Evolutionary conservation across 1,284 basidiomycete genomes (phyloP), one percentile per base, ranked within the genome.

Genomic region (Anthracocystis setariae): DNA sequence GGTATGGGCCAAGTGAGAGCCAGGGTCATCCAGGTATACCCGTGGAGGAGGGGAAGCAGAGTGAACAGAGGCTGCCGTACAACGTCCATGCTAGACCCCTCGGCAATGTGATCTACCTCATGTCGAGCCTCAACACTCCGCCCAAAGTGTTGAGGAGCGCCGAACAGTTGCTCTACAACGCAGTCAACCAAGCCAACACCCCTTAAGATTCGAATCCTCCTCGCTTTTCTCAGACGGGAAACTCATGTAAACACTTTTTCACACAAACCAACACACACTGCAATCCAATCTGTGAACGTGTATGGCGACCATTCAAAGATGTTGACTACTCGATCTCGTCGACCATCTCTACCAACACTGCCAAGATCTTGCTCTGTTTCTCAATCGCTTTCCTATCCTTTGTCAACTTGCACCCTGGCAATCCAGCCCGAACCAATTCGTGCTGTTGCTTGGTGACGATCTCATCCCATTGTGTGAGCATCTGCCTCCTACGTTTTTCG

Each of bases 61-160:
- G 39, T 12, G 56, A 48, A n/a, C 48, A 59, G 9, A 81, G 73
- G 58, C 51, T 73, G 40, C 80, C 82, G 8, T 93, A 91, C 79
- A 88, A 89, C 20, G 87, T 97, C 17, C 92, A 98, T 83, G 93
- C 89, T 60, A 87, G 95, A 65, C 94, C 95, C 0, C 85, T 98
- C 24, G 95, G 95, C 0, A 90, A 96, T 77, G 91, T 97, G 10
- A 90, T 92, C 12, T 98, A 98, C 84, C 90, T 97, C 83, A 97
- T 98, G 88, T 91, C 90, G 7, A 94, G 91, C 84, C 86, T 98
- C 42, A 94, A 93, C 77, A 92, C 91, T 18, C 73, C 79, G 3
- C 9, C 50, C 0, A 54, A 66, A 4, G 80, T 82, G 27, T 59
- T 85, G 8, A 44, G 79, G 4, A 46, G 48, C 0, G 67, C 85